Conservation (phyloP, 768 basidiomycete species). For the Amanita rubescens region DNA sequence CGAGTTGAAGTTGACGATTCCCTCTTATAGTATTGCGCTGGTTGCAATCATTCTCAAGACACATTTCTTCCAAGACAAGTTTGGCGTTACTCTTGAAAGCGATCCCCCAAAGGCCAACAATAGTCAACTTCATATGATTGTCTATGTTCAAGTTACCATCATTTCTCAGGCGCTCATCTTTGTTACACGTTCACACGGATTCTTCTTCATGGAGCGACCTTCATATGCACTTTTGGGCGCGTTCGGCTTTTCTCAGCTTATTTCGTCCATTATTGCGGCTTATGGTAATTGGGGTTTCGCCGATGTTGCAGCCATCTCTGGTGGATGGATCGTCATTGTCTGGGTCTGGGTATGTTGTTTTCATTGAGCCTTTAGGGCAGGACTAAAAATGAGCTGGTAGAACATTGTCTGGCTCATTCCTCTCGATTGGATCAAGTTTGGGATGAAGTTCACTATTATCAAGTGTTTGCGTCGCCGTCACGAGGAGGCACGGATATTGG, state of each 20-base stretch:
- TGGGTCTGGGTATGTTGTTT: conserved; percentile 84
- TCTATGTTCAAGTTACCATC: conserved; percentile 96
- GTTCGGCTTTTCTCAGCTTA: conserved; percentile 88
- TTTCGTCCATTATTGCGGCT: conserved; percentile 92
- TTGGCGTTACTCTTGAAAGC: conserved; percentile 54
- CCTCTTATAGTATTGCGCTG: conserved; percentile 55
- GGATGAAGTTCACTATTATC: conserved; percentile 92
- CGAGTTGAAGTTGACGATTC: conserved; percentile 8
- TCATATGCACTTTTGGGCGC: conserved; percentile 84
- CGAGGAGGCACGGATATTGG: conserved; percentile 32
- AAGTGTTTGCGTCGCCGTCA: conserved; percentile 70
- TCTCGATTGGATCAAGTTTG: conserved; percentile 93
- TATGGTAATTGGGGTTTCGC: conserved; percentile 97
- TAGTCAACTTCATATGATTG: conserved; percentile 72
- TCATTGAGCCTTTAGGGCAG: background rate
- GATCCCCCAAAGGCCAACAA: conserved; percentile 48
- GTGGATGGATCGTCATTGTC: conserved; percentile 94
- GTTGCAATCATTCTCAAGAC: conserved; percentile 84
- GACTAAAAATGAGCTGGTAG: conserved; percentile 32
- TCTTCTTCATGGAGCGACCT: conserved; percentile 97
- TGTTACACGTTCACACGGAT: conserved; percentile 88
- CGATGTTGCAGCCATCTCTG: conserved; percentile 67
- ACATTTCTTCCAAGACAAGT: conserved; percentile 82
- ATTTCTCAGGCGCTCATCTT: conserved; percentile 98
- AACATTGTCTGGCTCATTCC: conserved; percentile 96